These are phyloP conservation scores for Helotiales sp. DNA, from an alignment of 2,329 filamentous ascomycete species.

Conservation along the genomic window DNA sequence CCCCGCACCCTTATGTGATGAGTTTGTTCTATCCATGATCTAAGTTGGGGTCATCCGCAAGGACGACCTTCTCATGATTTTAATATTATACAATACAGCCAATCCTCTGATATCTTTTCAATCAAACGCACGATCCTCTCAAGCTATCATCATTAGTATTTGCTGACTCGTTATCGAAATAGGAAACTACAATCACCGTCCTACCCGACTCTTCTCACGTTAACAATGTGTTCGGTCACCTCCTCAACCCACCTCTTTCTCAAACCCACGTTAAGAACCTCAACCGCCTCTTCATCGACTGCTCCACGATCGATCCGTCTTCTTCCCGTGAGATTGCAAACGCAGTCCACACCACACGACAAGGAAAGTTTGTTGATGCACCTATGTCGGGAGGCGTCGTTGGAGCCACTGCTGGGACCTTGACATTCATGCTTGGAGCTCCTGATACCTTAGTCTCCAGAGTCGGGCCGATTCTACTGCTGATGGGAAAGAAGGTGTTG, in stretches of 20 bases:
- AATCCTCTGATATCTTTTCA: slow-evolving; percentile 32
- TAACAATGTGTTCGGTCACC: slow-evolving; percentile 74
- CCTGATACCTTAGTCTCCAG: slow-evolving; percentile 59
- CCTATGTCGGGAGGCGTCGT: slow-evolving; percentile 97
- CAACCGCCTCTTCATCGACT: slow-evolving; percentile 86
- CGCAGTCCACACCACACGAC: slow-evolving; percentile 62
- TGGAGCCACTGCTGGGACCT: slow-evolving; percentile 79
- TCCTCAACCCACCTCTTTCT: slow-evolving; percentile 62
- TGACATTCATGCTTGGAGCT: slow-evolving; percentile 95
- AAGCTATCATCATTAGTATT: not conserved
- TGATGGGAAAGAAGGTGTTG: slow-evolving; percentile 85
- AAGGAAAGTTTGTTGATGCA: slow-evolving; percentile 85
- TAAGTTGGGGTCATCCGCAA: slow-evolving; percentile 34
- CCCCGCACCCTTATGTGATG: slow-evolving; percentile 23
- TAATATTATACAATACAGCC: slow-evolving; percentile 32
- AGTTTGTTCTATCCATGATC: slow-evolving; percentile 35
- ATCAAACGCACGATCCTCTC: not conserved
- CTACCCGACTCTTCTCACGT: slow-evolving; percentile 90
- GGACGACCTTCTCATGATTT: slow-evolving; percentile 32
- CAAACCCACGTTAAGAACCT: slow-evolving; percentile 47
- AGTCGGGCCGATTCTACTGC: slow-evolving; percentile 67
- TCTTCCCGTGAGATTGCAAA: slow-evolving; percentile 78
- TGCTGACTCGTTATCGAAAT: slow-evolving; percentile 7
- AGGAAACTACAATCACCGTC: slow-evolving; percentile 87
- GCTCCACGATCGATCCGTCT: slow-evolving; percentile 91